phyloP scores from a whole-genome alignment of 768 basidiomycete genomes.

The Russula sp. region DNA sequence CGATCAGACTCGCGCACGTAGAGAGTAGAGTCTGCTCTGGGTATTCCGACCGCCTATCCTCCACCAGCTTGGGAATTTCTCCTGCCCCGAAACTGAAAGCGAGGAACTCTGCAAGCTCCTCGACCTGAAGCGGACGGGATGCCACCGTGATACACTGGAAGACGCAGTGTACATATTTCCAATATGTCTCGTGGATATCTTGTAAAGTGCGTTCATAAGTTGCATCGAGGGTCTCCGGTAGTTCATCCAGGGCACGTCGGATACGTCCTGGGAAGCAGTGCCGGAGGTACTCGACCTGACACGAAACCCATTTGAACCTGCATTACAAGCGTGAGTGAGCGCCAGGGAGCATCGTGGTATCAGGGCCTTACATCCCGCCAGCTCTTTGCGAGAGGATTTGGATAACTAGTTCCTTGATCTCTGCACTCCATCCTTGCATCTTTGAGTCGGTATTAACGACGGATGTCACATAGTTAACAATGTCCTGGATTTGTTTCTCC shows the following conservation, averaged over 20 bases:
- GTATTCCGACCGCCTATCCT: background rate
- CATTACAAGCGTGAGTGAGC: background rate
- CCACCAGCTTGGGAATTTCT: background rate
- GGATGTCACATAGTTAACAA: too few species aligned
- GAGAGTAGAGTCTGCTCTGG: background rate
- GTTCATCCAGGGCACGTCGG: background rate
- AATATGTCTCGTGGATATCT: background rate
- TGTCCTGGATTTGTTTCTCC: too few species aligned
- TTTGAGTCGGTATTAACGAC: too few species aligned
- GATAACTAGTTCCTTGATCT: too few species aligned
- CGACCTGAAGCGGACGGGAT: background rate
- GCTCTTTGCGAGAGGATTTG: too few species aligned
- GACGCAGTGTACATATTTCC: background rate
- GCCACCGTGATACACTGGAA: background rate
- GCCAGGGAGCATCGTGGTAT: too few species aligned
- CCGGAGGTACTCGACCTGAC: background rate
- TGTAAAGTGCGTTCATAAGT: background rate
- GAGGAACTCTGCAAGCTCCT: background rate
- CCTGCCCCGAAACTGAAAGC: background rate
- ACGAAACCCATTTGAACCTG: background rate
- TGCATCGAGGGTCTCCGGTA: background rate
- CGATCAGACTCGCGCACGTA: background rate
- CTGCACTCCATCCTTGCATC: too few species aligned
- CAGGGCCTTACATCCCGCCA: too few species aligned
- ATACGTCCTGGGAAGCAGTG: background rate